Evolutionary conservation across 768 basidiomycete species (phyloP).

Genomic region (Saitozyma sp.): DNA sequence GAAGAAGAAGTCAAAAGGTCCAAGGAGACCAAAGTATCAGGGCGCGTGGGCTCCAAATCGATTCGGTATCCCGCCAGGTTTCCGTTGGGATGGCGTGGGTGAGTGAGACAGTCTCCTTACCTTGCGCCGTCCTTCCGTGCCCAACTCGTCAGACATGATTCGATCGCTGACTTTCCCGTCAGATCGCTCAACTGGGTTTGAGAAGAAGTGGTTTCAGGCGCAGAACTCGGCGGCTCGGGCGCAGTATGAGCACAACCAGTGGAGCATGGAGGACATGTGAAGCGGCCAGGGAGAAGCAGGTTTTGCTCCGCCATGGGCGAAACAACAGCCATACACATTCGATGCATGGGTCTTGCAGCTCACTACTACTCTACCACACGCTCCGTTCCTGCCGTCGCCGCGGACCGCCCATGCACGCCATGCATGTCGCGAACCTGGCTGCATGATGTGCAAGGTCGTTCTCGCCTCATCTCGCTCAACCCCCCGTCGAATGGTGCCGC

Average conservation of each 20-base stretch:
- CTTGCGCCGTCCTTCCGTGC: background rate
- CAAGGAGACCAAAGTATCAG: conserved; percentile 76
- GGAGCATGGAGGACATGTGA: conserved; percentile 92
- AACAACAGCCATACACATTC: too few species aligned
- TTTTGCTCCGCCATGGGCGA: background rate
- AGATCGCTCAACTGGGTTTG: conserved; percentile 93
- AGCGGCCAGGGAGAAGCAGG: background rate
- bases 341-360: too few species aligned
- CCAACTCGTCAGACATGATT: conserved; percentile 5
- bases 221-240: conserved; percentile 72
- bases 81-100: conserved; percentile 99
- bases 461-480: too few species aligned
- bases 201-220: conserved; percentile 85
- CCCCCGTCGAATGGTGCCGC: too few species aligned
- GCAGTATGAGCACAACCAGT: conserved; percentile 72
- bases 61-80: conserved; percentile 91
- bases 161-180: background rate
- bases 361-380: too few species aligned
- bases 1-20: conserved; percentile 62
- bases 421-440: too few species aligned
- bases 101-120: conserved; percentile 9
- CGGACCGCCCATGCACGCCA: too few species aligned
- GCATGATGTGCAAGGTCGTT: too few species aligned
- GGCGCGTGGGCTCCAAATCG: conserved; percentile 93
- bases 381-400: too few species aligned